Conservation (phyloP, 768 basidiomycete species). For the Rhizopogon vinicolor region DNA sequence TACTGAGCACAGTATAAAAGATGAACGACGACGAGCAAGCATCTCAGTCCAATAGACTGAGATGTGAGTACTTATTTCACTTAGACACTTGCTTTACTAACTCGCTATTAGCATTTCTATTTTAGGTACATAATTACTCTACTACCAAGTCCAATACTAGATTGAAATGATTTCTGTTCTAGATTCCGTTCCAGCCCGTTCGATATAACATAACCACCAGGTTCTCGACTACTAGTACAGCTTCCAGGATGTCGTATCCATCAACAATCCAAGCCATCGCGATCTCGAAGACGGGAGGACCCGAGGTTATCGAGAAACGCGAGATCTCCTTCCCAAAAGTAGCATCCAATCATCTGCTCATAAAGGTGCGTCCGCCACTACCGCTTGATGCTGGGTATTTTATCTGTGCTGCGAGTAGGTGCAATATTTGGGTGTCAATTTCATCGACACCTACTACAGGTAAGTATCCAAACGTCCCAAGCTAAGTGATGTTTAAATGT, state of each 20-base stretch:
- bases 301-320: slow-evolving; percentile 72
- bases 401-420: slow-evolving; percentile 34
- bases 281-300: slow-evolving; percentile 67
- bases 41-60: no score
- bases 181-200: no score
- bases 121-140: no score
- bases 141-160: no score
- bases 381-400: not conserved
- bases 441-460: slow-evolving; percentile 82
- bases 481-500: not conserved
- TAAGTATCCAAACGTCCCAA: slow-evolving; percentile 29
- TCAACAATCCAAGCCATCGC: slow-evolving; percentile 65
- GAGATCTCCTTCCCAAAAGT: slow-evolving; percentile 64
- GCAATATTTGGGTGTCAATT: slow-evolving; percentile 81
- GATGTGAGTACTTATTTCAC: no score
- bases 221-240: slow-evolving; percentile 16
- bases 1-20: no score
- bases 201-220: no score
- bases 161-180: no score
- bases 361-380: slow-evolving; percentile 20
- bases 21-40: no score
- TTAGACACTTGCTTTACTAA: no score
- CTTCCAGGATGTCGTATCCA: slow-evolving; percentile 48
- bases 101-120: no score
- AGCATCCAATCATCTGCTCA: slow-evolving; percentile 54